Percentiles rank a stretch among this genome's conserved stretches.
phyloP scores from a whole-genome alignment of 2,329 filamentous ascomycete genomes.

The Hortaea werneckii region DNA sequence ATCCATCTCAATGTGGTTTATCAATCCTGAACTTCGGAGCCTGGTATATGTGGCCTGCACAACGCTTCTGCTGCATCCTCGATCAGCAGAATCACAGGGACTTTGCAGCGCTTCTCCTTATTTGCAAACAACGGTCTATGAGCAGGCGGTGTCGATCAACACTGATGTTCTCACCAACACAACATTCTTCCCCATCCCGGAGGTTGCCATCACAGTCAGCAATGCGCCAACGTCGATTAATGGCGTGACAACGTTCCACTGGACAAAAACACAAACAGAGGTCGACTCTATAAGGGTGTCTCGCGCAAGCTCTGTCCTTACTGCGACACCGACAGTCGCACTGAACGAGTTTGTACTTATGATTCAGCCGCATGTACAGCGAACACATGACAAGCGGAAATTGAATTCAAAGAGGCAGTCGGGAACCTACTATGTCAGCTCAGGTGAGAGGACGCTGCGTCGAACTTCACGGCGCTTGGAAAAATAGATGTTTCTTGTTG shows the following conservation, averaged over 20 bases:
- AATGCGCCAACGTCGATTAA: conserved; percentile 22
- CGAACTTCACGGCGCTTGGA: no score
- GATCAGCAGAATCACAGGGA: background rate
- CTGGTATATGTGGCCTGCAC: background rate
- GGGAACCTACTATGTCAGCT: conserved; percentile 14
- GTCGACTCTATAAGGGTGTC: background rate
- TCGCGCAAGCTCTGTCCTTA: background rate
- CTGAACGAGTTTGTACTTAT: conserved; percentile 10
- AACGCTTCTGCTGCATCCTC: background rate
- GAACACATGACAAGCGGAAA: background rate
- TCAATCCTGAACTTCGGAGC: background rate
- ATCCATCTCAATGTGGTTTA: background rate
- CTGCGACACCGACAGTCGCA: conserved; percentile 5
- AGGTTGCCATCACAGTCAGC: conserved; percentile 17
- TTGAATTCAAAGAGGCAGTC: conserved; percentile 12
- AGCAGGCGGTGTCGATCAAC: conserved; percentile 20
- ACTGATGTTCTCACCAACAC: conserved; percentile 19
- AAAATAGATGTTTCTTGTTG: no score
- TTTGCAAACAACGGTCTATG: conserved; percentile 10
- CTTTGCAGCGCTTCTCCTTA: background rate
- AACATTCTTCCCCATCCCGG: conserved; percentile 18
- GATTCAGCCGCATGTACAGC: conserved; percentile 1
- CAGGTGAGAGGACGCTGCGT: no score
- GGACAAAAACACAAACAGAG: conserved; percentile 10
- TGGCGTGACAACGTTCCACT: conserved; percentile 18